Conservation (phyloP, 768 basidiomycete species). For the Phlegmacium glaucopus region DNA sequence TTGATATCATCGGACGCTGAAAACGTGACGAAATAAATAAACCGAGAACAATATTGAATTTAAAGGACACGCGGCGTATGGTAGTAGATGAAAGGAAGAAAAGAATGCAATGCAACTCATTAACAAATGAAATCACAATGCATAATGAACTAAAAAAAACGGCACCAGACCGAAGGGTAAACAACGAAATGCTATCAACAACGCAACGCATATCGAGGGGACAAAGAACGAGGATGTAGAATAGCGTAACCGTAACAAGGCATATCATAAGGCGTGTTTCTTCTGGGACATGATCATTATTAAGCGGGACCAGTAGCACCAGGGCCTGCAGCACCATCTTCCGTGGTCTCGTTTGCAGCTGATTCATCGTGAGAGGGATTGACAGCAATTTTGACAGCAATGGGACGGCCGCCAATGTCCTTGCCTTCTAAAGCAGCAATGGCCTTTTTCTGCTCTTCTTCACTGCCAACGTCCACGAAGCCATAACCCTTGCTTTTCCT, state of each 20-base stretch:
- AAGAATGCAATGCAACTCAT: conserved; percentile 24
- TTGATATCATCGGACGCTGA: conserved; percentile 13
- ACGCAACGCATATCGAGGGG: conserved; percentile 17
- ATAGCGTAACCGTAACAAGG: conserved; percentile 15
- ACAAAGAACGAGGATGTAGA: conserved; percentile 16
- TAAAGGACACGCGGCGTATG: background rate
- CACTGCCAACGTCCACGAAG: conserved; percentile 91
- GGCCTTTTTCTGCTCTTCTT: conserved; percentile 90
- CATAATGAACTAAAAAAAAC: conserved; percentile 29
- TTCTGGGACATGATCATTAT: conserved; percentile 19
- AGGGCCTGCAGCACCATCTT: conserved; percentile 20
- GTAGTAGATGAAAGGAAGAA: background rate
- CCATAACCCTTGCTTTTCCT: conserved; percentile 95
- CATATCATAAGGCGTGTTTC: conserved; percentile 17
- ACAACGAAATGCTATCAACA: conserved; percentile 20
- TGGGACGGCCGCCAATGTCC: conserved; percentile 78
- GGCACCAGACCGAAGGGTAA: conserved; percentile 45
- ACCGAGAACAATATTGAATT: background rate
- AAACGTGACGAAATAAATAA: conserved; percentile 5
- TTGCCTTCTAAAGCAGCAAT: conserved; percentile 85
- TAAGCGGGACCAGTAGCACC: conserved; percentile 23
- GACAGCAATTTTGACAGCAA: conserved; percentile 96
- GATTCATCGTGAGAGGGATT: conserved; percentile 69
- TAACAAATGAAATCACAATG: conserved; percentile 28
- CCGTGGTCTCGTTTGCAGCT: conserved; percentile 30